Base-by-base conservation (phyloP, 257 asterid genomes). In the Scutellaria barbata region DNA sequence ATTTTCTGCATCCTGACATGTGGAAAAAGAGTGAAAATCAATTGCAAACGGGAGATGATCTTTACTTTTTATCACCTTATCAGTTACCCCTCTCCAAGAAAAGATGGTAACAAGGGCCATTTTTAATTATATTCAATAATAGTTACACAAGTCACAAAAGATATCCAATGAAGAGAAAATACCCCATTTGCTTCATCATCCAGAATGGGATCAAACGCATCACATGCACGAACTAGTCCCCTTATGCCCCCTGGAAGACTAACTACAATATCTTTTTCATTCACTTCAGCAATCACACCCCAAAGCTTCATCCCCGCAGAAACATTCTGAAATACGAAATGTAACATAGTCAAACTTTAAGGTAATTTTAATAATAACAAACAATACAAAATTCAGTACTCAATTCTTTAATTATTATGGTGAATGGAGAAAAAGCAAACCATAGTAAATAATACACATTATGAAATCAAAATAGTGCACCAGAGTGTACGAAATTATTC, bases 241-340 rank as follows among this genome's bases (percentile, higher is more conserved):
- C 97, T 88, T 75, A 95, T 83, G 12, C 99, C 98, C 60, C 99
- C 99, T 63, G 99, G 98, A 68, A 95, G 95, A 81, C 93, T 86
- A 71, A 95, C 85, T 45, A 81, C 95, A 51, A 95, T 77, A 83
- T 95, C 99, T 78, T 95, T 95, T 79, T 88, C 92, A 74, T 89
- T 95, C 54, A 95, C 87, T 84, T 95, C 98, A 67, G 92, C 76
- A 84, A 95, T 82, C 56, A 95, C 97, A 67, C 98, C 98, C 99
- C 93, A 92, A 20, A 95, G 92, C 84, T 95, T 95, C 99, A 95
- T 92, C 40, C 99, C 99, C 3, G 83, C 76, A 45, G 92, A 77
- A 60, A 89, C 80, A 88, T 95, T 95, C 99, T 95, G 90, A 78
- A 84, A 80, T 48, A 61, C 10, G 40, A 4, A 56, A 8, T 61